phyloP scores from a whole-genome alignment of 805 yeast genomes.

The Isabelozyma pseudorhagii region DNA sequence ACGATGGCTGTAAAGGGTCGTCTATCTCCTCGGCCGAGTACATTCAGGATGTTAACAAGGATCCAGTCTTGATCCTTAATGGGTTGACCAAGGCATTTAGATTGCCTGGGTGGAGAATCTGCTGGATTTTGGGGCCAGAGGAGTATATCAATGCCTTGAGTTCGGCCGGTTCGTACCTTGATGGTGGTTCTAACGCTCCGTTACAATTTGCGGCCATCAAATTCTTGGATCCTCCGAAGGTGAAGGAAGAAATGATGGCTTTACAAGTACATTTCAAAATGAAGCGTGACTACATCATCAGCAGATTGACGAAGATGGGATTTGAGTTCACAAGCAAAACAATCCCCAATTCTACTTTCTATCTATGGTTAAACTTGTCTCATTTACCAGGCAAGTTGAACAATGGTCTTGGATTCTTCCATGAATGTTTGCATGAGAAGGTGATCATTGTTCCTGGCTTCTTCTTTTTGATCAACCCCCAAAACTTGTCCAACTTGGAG shows the following conservation, averaged over 20 bases:
- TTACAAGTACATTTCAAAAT: constrained; percentile 53
- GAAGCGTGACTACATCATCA: constrained; percentile 55
- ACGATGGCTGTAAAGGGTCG: constrained; percentile 51
- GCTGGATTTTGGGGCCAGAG: constrained; percentile 64
- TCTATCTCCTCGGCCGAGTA: constrained; percentile 49
- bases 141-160: constrained; percentile 53
- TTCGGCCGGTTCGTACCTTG: constrained; percentile 58
- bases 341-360: constrained; percentile 57
- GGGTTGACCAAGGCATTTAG: constrained; percentile 62
- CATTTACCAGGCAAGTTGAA: constrained; percentile 55
- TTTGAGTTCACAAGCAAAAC: constrained; percentile 42
- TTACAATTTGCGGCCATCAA: constrained; percentile 60
- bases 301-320: constrained; percentile 50
- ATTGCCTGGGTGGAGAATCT: constrained; percentile 62
- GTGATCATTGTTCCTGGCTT: constrained; percentile 63
- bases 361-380: constrained; percentile 55
- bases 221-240: constrained; percentile 49
- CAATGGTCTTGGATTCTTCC: constrained; percentile 61
- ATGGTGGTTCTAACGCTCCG: constrained; percentile 61
- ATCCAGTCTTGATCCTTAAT: constrained; percentile 58
- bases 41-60: constrained; percentile 53
- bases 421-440: constrained; percentile 57
- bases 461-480: constrained; percentile 59
- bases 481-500: constrained; percentile 42
- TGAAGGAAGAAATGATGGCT: constrained; percentile 52